Evolutionary conservation across 768 basidiomycete species (phyloP).

Genomic region (Pleurotus ostreatus): DNA sequence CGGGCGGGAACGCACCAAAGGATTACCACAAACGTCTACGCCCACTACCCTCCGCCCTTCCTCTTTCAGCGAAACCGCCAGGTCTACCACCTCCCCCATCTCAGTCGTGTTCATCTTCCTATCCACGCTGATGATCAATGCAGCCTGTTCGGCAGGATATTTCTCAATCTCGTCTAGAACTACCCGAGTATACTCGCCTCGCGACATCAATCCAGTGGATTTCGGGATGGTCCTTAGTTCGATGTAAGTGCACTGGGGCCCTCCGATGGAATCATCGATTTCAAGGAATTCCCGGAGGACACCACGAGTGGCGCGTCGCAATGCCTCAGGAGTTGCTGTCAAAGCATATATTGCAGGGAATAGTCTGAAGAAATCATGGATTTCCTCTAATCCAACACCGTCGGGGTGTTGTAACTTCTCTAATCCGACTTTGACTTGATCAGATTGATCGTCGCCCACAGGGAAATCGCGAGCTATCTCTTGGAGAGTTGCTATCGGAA

Average conservation of each 20-base stretch:
- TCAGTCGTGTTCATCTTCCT: conserved; percentile 54
- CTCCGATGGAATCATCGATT: conserved; percentile 15
- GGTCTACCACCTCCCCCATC: conserved; percentile 50
- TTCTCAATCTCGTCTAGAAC: conserved; percentile 63
- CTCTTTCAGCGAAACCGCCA: conserved; percentile 50
- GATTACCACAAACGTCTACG: conserved; percentile 80
- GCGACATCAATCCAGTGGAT: conserved; percentile 51
- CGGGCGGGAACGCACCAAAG: conserved; percentile 28
- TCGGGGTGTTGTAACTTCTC: conserved; percentile 30
- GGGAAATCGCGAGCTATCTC: conserved; percentile 49
- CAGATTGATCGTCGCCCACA: conserved; percentile 11
- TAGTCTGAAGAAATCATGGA: conserved; percentile 70
- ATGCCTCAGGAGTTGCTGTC: conserved; percentile 54
- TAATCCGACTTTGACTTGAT: conserved; percentile 25
- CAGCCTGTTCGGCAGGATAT: conserved; percentile 47
- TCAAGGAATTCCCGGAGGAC: conserved; percentile 65
- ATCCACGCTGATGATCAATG: conserved; percentile 75
- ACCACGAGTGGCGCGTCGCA: conserved; percentile 55
- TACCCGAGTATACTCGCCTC: conserved; percentile 55
- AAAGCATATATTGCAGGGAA: conserved; percentile 80
- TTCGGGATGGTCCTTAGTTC: conserved; percentile 85
- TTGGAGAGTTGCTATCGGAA: conserved; percentile 61
- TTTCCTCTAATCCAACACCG: conserved; percentile 42
- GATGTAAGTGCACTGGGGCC: conserved; percentile 63
- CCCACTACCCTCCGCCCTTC: conserved; percentile 68